A percentile compares a stretch with the other conserved stretches of the same genome.
Conservation (phyloP, 139 green algal species). For the Picochlorum sp. region DNA sequence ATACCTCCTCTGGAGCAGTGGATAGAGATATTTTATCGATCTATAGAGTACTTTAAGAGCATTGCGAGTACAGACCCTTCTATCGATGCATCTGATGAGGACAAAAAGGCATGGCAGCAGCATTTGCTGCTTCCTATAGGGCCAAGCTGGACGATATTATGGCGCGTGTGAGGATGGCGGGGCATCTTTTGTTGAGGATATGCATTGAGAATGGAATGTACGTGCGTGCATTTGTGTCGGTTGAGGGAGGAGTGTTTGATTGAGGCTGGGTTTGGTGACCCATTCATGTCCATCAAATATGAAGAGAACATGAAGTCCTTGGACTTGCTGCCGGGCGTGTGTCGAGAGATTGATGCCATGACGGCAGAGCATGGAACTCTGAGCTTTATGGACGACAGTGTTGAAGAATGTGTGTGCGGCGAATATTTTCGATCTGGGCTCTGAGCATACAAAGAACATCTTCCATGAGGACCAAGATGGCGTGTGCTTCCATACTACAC, state of each 20-base stretch:
- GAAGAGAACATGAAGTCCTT: slow-evolving; percentile 66
- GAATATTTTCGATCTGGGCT: slow-evolving; percentile 89
- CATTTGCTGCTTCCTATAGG: slow-evolving; percentile 15
- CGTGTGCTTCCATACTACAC: slow-evolving; percentile 38
- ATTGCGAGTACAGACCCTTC: slow-evolving; percentile 22
- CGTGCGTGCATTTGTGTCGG: neutral
- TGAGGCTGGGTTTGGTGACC: slow-evolving; percentile 52
- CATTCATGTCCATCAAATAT: slow-evolving; percentile 61
- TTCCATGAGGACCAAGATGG: slow-evolving; percentile 29
- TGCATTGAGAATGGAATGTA: neutral
- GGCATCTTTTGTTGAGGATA: slow-evolving; percentile 9
- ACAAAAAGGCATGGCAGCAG: neutral
- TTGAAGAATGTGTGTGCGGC: slow-evolving; percentile 59
- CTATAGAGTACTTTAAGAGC: slow-evolving; percentile 38
- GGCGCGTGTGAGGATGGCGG: neutral
- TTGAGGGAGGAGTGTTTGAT: slow-evolving; percentile 43
- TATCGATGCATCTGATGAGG: neutral
- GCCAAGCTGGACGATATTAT: neutral
- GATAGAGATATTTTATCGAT: slow-evolving; percentile 59
- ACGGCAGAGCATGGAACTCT: slow-evolving; percentile 17
- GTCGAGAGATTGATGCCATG: slow-evolving; percentile 27
- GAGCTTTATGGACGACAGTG: slow-evolving; percentile 32
- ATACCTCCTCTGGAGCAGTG: slow-evolving; percentile 38
- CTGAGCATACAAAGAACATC: slow-evolving; percentile 35
- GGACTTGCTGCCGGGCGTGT: slow-evolving; percentile 36